phyloP scores from a whole-genome alignment of 495 filamentous ascomycete genomes.

The Annulohypoxylon nitens region DNA sequence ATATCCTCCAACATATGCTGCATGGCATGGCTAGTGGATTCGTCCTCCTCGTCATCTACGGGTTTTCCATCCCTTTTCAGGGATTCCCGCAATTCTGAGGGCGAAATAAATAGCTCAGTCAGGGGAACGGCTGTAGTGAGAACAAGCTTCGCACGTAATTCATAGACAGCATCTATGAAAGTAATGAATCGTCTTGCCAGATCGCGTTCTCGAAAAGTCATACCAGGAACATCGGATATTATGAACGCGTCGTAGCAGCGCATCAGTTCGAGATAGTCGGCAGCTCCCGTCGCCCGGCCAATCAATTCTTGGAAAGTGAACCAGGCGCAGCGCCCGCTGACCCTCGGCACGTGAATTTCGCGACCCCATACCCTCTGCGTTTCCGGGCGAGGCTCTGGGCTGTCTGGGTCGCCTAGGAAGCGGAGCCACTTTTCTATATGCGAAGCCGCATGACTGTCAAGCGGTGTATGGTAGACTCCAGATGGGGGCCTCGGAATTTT shows the following conservation, averaged over 20 bases:
- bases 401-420: constrained; percentile 86
- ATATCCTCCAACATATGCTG: constrained; percentile 94
- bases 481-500: constrained; percentile 95
- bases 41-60: constrained; percentile 60
- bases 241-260: constrained; percentile 92
- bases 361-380: constrained; percentile 94
- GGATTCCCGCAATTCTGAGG: constrained; percentile 74
- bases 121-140: constrained; percentile 89
- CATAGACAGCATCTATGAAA: constrained; percentile 96
- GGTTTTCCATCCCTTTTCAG: constrained; percentile 58
- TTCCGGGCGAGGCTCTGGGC: constrained; percentile 80
- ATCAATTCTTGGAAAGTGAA: constrained; percentile 94
- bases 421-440: constrained; percentile 96
- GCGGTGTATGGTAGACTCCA: constrained; percentile 87
- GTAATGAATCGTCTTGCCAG: constrained; percentile 94
- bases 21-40: constrained; percentile 83
- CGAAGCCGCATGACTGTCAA: constrained; percentile 78
- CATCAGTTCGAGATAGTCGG: constrained; percentile 95
- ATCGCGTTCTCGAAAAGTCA: constrained; percentile 89
- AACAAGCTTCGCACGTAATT: constrained; percentile 87
- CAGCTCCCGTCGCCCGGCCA: constrained; percentile 85
- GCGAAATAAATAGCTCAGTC: constrained; percentile 88
- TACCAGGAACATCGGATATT: constrained; percentile 89
- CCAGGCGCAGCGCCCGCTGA: constrained; percentile 87
- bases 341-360: constrained; percentile 85